phyloP scores from a whole-genome alignment of 768 basidiomycete genomes.

The Auriscalpium vulgare region DNA sequence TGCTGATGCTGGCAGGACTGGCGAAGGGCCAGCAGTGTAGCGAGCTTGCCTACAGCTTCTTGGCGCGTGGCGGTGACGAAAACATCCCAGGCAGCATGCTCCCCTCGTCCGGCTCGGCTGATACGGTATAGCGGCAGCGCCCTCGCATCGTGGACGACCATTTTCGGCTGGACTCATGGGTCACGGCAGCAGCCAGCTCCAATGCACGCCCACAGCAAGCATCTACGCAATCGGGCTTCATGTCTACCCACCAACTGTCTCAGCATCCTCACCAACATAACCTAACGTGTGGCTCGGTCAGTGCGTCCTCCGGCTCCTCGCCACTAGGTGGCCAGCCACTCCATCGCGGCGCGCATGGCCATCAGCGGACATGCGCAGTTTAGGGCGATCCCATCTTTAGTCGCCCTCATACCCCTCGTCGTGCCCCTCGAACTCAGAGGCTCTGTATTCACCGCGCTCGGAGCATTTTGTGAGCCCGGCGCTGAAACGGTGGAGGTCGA shows the following conservation, averaged over 20 bases:
- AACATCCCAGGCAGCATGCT: slow-evolving; percentile 53
- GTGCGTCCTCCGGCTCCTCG: slow-evolving; percentile 73
- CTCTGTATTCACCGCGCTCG: slow-evolving; percentile 69
- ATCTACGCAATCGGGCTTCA: slow-evolving; percentile 9
- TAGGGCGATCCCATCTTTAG: slow-evolving; percentile 72
- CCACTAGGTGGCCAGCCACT: slow-evolving; percentile 67
- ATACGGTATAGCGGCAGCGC: slow-evolving; percentile 39
- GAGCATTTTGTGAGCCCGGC: slow-evolving; percentile 78
- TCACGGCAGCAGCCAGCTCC: slow-evolving; percentile 33
- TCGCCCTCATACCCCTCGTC: slow-evolving; percentile 68
- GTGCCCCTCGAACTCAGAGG: slow-evolving; percentile 92
- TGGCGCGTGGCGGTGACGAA: slow-evolving; percentile 69
- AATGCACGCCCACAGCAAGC: slow-evolving; percentile 35
- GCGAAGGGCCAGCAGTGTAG: slow-evolving; percentile 81
- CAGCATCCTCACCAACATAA: slow-evolving; percentile 34
- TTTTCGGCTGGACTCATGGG: slow-evolving; percentile 79
- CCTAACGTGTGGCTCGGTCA: slow-evolving; percentile 65
- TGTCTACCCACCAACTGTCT: slow-evolving; percentile 29
- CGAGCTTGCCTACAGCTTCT: slow-evolving; percentile 83
- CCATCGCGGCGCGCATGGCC: slow-evolving; percentile 70
- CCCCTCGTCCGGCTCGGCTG: slow-evolving; percentile 33
- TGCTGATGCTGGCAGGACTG: slow-evolving; percentile 85
- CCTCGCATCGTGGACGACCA: slow-evolving; percentile 68
- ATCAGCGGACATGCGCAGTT: slow-evolving; percentile 72
- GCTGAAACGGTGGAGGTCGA: slow-evolving; percentile 67